Evolutionary conservation across 768 basidiomycete genomes (phyloP).

Genomic region (Vararia minispora): DNA sequence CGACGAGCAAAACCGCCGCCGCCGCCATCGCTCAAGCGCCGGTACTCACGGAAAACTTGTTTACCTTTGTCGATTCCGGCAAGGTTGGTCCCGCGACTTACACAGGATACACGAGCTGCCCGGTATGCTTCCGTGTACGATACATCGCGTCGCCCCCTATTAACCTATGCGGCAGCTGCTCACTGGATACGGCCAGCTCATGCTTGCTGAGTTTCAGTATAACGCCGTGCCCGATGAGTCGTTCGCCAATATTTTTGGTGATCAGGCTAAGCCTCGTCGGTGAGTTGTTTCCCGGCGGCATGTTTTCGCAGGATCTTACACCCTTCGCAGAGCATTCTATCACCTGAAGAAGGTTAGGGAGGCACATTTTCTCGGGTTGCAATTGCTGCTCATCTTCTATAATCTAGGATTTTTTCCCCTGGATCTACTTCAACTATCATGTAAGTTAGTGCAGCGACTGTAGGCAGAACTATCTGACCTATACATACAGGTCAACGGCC

Average conservation of each 20-base stretch:
- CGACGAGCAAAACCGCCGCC: slow-evolving; percentile 94
- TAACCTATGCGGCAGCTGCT: slow-evolving; percentile 37
- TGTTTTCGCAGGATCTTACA: too few species aligned
- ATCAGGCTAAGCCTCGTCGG: slow-evolving; percentile 73
- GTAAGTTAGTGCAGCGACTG: slow-evolving; percentile 3
- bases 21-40: slow-evolving; percentile 89
- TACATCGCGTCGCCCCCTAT: background rate
- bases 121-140: slow-evolving; percentile 36
- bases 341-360: slow-evolving; percentile 28
- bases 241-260: slow-evolving; percentile 53
- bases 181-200: slow-evolving; percentile 69
- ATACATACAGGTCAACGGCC: slow-evolving; percentile 17
- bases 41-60: slow-evolving; percentile 82
- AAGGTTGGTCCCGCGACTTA: slow-evolving; percentile 60
- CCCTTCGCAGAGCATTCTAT: slow-evolving; percentile 27
- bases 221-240: slow-evolving; percentile 81
- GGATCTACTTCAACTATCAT: slow-evolving; percentile 21
- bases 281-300: slow-evolving; percentile 26
- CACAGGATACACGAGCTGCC: slow-evolving; percentile 84
- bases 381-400: slow-evolving; percentile 11
- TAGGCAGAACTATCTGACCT: too few species aligned
- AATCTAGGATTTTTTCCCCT: slow-evolving; percentile 23
- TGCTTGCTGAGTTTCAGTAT: slow-evolving; percentile 94
- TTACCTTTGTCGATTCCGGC: slow-evolving; percentile 63
- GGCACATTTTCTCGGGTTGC: background rate